These are phyloP conservation scores for Colletotrichum noveboracense DNA, from an alignment of 2,329 filamentous ascomycete genomes.

Conservation along the genomic window DNA sequence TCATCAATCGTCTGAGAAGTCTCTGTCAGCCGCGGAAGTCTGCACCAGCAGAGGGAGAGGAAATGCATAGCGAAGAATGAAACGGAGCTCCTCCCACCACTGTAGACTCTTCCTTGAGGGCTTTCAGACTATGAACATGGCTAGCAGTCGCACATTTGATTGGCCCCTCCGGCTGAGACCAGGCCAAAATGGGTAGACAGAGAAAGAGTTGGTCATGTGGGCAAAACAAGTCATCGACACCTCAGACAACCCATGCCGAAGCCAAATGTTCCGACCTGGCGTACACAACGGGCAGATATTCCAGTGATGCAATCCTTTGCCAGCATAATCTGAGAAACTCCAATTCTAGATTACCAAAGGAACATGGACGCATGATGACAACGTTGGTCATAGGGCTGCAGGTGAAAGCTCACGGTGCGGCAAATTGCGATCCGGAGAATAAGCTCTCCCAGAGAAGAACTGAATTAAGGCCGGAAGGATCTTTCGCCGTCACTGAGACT, in stretches of 20 bases:
- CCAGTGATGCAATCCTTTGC: too few relatives aligned
- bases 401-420: not conserved
- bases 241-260: not conserved
- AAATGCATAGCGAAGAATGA: not conserved
- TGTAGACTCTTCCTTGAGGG: too few relatives aligned
- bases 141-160: not conserved
- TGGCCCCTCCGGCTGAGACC: rapidly evolving
- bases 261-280: not conserved
- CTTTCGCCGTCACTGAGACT: not conserved
- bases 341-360: rapidly evolving
- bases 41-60: not conserved
- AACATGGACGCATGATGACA: not conserved
- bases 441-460: not conserved
- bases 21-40: too few relatives aligned
- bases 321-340: too few relatives aligned
- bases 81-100: rapidly evolving
- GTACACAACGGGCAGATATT: too few relatives aligned
- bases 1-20: too few relatives aligned
- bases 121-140: not conserved
- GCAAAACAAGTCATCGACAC: not conserved
- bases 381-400: not conserved
- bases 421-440: not conserved
- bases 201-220: not conserved
- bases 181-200: not conserved
- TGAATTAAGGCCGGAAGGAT: rapidly evolving